A percentile compares a stretch with the other conserved stretches of the same genome.
These are phyloP conservation scores for Asclepias syriaca DNA, from an alignment of 257 asterid genomes.

Conservation along the genomic window DNA sequence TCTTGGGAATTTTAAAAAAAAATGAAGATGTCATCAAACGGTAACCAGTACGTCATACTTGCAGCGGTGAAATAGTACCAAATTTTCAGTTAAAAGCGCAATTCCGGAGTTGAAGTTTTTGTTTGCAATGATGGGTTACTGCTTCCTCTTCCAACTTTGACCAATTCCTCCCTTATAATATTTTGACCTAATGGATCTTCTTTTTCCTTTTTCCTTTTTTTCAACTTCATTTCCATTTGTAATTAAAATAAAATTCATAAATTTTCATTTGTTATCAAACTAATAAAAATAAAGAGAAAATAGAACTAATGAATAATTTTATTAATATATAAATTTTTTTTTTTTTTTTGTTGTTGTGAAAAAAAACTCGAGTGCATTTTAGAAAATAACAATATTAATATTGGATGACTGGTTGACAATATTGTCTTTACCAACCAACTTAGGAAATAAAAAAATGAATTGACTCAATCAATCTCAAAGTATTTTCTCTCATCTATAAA, in stretches of 20 bases:
- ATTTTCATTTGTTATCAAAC: too few species aligned
- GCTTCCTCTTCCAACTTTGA: neutral
- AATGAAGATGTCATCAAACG: constrained; percentile 7
- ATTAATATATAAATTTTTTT: too few species aligned
- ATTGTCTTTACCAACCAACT: constrained; percentile 17
- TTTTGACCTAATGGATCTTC: too few species aligned
- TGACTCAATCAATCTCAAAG: too few species aligned
- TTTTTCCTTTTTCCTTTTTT: too few species aligned
- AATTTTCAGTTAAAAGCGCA: constrained; percentile 12
- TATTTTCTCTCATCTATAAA: constrained; percentile 12
- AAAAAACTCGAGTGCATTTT: too few species aligned
- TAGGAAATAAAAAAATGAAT: neutral
- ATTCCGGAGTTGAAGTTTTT: neutral
- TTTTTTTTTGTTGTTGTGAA: too few species aligned
- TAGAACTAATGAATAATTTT: too few species aligned
- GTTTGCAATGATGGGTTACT: constrained; percentile 11
- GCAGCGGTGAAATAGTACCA: neutral
- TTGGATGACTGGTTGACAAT: neutral
- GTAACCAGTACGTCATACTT: constrained; percentile 5
- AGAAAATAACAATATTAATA: too few species aligned
- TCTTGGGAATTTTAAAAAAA: too few species aligned
- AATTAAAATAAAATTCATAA: too few species aligned
- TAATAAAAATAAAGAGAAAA: too few species aligned
- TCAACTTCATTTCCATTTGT: neutral
- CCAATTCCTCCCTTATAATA: neutral